Conservation (phyloP, 164 flowering plant genomes). For the Magnolia kwangsiensis region DNA sequence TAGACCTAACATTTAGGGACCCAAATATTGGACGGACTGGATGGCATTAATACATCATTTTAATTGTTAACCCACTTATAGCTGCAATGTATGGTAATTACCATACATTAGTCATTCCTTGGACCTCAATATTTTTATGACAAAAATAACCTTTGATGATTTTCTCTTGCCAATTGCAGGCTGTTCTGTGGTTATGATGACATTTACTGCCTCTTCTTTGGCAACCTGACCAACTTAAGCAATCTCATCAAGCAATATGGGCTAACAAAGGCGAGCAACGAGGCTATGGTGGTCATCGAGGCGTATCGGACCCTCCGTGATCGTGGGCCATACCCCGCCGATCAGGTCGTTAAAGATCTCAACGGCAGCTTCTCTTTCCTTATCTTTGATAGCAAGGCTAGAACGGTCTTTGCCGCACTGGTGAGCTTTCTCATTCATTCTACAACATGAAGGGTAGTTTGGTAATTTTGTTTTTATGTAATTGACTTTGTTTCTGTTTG, state of each 20-base stretch:
- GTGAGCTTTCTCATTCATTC: not conserved
- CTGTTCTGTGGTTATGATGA: slow-evolving; percentile 71
- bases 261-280: slow-evolving; percentile 53
- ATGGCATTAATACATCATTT: no score
- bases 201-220: slow-evolving; percentile 71
- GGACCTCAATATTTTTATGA: no score
- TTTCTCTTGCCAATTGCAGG: slow-evolving; percentile 30
- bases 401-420: slow-evolving; percentile 70
- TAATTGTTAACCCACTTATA: no score
- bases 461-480: no score
- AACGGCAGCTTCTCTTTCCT: slow-evolving; percentile 86
- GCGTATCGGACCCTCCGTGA: slow-evolving; percentile 81
- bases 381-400: slow-evolving; percentile 62
- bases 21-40: no score
- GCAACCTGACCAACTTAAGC: slow-evolving; percentile 68
- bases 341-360: slow-evolving; percentile 84
- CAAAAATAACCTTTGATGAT: no score
- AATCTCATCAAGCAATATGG: slow-evolving; percentile 70
- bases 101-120: no score
- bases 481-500: not conserved
- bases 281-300: slow-evolving; percentile 74
- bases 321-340: slow-evolving; percentile 88
- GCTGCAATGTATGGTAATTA: no score
- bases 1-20: no score
- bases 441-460: not conserved